Evolutionary conservation across 331 rosid genomes (phyloP).

Genomic region (Saraca asoca): DNA sequence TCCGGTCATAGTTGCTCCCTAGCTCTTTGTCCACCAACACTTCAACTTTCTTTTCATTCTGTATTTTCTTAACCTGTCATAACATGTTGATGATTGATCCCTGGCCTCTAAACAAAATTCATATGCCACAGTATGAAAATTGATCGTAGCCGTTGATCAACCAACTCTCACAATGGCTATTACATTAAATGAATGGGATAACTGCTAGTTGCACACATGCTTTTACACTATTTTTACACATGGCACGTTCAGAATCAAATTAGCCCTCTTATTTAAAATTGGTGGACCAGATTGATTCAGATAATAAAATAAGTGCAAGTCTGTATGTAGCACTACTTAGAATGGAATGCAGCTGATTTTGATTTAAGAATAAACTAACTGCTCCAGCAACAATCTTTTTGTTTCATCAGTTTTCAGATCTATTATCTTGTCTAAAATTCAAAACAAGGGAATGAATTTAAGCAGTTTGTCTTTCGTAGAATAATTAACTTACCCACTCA

Average conservation of each 20-base stretch:
- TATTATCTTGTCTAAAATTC: slow-evolving; percentile 5
- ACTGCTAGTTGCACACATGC: no score
- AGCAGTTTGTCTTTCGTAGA: not conserved
- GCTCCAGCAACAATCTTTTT: not conserved
- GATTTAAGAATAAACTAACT: not conserved
- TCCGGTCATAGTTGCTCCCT: slow-evolving; percentile 71
- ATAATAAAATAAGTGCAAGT: no score
- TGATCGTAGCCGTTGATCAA: no score
- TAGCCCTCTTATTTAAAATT: no score
- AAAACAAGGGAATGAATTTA: slow-evolving; percentile 11
- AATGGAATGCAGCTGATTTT: no score
- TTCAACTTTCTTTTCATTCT: slow-evolving; percentile 77
- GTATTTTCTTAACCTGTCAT: slow-evolving; percentile 86
- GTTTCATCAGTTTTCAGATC: not conserved
- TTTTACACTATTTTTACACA: no score
- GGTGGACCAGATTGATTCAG: no score
- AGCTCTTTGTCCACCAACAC: slow-evolving; percentile 86
- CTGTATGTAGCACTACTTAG: no score
- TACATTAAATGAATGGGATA: no score
- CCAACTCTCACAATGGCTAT: no score
- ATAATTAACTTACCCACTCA: slow-evolving; percentile 81
- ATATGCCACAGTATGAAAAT: not conserved
- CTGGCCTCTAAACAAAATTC: slow-evolving; percentile 5
- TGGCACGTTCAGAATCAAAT: no score
- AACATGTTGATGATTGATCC: slow-evolving; percentile 24